These are phyloP conservation scores for Trichophyton rubrum DNA, from an alignment of 2,329 filamentous ascomycete species.

Conservation along the genomic window DNA sequence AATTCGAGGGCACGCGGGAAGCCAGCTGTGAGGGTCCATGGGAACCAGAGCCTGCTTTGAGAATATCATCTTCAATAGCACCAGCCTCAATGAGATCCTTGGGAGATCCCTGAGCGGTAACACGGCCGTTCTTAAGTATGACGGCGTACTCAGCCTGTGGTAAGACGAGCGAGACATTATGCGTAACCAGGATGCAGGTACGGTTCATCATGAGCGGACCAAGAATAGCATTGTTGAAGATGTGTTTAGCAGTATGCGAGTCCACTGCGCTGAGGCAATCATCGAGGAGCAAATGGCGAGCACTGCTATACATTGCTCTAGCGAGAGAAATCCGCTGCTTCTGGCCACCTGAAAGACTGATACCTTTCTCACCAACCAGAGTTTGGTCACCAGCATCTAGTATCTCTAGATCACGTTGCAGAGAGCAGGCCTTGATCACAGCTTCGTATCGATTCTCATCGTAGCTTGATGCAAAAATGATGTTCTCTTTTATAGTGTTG, in stretches of 20 bases:
- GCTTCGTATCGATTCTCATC: conserved; percentile 74
- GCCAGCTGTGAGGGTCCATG: conserved; percentile 57
- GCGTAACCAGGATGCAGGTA: conserved; percentile 90
- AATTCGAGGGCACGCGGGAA: conserved; percentile 64
- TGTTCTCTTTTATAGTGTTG: conserved; percentile 89
- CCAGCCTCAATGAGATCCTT: conserved; percentile 74
- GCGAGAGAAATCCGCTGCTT: conserved; percentile 95
- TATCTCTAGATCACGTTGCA: conserved; percentile 84
- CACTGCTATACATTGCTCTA: conserved; percentile 93
- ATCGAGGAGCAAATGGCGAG: conserved; percentile 78
- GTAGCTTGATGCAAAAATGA: conserved; percentile 71
- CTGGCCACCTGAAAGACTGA: conserved; percentile 89
- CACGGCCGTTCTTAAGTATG: conserved; percentile 72
- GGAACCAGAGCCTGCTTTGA: conserved; percentile 61
- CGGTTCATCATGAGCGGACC: conserved; percentile 78
- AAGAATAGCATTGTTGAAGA: conserved; percentile 83
- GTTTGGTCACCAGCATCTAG: conserved; percentile 88
- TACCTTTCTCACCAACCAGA: conserved; percentile 90
- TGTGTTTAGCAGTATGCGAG: conserved; percentile 95
- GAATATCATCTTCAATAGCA: conserved; percentile 72
- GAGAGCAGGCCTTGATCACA: conserved; percentile 79
- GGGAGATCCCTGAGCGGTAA: conserved; percentile 63
- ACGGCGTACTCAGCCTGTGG: conserved; percentile 71
- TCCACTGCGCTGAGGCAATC: conserved; percentile 95
- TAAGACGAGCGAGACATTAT: conserved; percentile 81